A percentile compares a stretch with the other conserved stretches of the same genome.
These are phyloP conservation scores for Chrysochromulina tobinii DNA, from an alignment of 78 protist species.

Conservation along the genomic window DNA sequence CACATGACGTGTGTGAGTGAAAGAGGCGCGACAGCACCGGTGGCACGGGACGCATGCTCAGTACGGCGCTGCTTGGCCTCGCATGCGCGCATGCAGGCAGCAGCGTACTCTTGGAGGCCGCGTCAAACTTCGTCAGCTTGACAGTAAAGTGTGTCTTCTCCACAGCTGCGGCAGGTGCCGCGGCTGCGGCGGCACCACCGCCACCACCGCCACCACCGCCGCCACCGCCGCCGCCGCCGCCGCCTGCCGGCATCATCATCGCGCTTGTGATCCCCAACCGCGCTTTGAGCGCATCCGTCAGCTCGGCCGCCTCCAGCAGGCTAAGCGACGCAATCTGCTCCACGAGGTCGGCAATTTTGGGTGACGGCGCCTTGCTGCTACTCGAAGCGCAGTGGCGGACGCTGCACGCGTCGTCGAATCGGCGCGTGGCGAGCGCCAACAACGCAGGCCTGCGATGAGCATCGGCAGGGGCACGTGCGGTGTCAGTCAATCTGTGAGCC, in stretches of 20 bases:
- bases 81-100: too few relatives aligned
- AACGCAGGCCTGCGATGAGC: too few relatives aligned
- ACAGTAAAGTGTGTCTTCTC: conserved; percentile 9
- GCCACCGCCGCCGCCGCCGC: not conserved
- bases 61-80: too few relatives aligned
- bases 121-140: not conserved
- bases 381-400: too few relatives aligned
- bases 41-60: too few relatives aligned
- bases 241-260: not conserved
- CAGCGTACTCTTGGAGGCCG: not conserved
- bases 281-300: not conserved
- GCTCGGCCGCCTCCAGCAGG: conserved; percentile 9
- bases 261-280: not conserved
- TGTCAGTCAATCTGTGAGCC: too few relatives aligned
- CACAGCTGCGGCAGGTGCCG: not conserved
- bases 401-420: too few relatives aligned
- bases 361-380: not conserved
- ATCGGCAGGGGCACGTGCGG: too few relatives aligned
- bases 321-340: not conserved
- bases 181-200: not conserved
- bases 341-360: not conserved
- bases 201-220: not conserved
- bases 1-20: too few relatives aligned
- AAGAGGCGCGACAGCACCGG: too few relatives aligned
- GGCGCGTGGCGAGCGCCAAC: too few relatives aligned